phyloP scores from a whole-genome alignment of 129 eudicot genomes.

The Tagetes patula region DNA sequence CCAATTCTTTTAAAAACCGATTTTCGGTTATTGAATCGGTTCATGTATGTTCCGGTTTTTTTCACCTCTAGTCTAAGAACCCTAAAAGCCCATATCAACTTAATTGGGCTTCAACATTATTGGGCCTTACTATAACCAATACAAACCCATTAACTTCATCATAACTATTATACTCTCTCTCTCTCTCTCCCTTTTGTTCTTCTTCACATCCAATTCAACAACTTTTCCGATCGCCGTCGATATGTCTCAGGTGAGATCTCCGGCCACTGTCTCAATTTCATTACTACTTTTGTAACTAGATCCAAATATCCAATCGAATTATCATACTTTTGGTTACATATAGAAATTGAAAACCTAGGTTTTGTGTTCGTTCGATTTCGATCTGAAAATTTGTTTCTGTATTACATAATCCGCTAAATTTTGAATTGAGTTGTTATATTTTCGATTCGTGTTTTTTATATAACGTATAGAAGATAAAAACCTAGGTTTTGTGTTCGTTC shows the following conservation, averaged over 20 bases:
- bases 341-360: conserved; percentile 4
- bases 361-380: background rate
- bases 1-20: too few relatives aligned
- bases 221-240: conserved; percentile 20
- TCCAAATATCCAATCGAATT: background rate
- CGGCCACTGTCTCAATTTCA: background rate
- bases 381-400: too few relatives aligned
- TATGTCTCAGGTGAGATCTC: conserved; percentile 14
- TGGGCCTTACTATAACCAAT: background rate
- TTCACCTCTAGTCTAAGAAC: background rate
- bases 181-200: too few relatives aligned
- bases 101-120: background rate
- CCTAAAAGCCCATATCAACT: too few relatives aligned
- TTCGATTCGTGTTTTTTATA: background rate
- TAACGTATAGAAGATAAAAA: background rate
- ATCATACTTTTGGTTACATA: background rate
- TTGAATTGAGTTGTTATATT: background rate
- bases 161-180: background rate
- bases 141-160: background rate
- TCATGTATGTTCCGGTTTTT: too few relatives aligned
- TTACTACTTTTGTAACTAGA: background rate
- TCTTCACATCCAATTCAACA: background rate
- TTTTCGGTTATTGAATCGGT: too few relatives aligned
- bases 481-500: conserved; percentile 6
- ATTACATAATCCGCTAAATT: background rate